Conservation (phyloP, 257 asterid species). For the Handroanthus guayacan region DNA sequence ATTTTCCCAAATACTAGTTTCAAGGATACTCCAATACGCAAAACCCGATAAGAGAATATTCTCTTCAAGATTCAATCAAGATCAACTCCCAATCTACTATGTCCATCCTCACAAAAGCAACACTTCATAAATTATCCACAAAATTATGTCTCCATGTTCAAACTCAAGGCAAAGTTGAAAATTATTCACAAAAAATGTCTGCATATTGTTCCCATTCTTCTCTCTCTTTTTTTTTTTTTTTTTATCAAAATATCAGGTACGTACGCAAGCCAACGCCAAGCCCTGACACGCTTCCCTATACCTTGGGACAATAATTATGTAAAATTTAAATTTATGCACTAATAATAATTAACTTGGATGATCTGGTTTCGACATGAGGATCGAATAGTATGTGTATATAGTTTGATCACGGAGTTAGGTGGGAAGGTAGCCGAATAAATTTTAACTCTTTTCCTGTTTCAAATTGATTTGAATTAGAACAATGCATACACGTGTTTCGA, state of each 20-base stretch:
- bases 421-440: too few relatives aligned
- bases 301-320: not conserved
- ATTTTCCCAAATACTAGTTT: too few relatives aligned
- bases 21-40: not conserved
- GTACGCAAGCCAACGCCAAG: slow-evolving; percentile 35
- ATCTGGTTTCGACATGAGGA: too few relatives aligned
- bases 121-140: too few relatives aligned
- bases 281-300: slow-evolving; percentile 22
- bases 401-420: too few relatives aligned
- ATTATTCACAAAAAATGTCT: not conserved
- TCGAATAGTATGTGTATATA: too few relatives aligned
- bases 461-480: too few relatives aligned
- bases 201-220: not conserved
- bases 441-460: too few relatives aligned
- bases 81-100: slow-evolving; percentile 1
- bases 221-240: not conserved
- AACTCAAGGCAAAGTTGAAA: not conserved
- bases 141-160: slow-evolving; percentile 13
- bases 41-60: slow-evolving; percentile 5
- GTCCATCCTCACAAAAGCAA: slow-evolving; percentile 23
- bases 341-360: too few relatives aligned
- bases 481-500: too few relatives aligned
- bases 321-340: too few relatives aligned
- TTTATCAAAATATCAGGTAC: slow-evolving; percentile 21
- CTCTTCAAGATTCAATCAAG: not conserved